Base-by-base conservation (phyloP, 345 rosid genomes). In the Murraya paniculata region DNA sequence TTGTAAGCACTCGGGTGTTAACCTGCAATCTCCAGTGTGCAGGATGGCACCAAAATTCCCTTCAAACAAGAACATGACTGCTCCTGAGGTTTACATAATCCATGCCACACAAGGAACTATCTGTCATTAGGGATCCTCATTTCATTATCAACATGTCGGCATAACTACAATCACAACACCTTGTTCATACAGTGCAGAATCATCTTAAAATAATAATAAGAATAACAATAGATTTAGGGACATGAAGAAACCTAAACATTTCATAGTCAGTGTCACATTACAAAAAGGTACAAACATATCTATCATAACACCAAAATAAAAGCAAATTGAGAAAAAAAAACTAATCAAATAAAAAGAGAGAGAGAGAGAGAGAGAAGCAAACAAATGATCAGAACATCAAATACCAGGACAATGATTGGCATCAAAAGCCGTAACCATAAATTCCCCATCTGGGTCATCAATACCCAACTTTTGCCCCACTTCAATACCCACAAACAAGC, bases 11-110 rank as follows among this genome's bases (percentile, higher is more conserved):
- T 91, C 97, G 0, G 80, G 80, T 33, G 91, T 90, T 80, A 95
- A 91, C 87, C 98, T 90, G 84, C 97, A 91, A 84, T 95, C 98
- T 84, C 98, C 98, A 27, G 97, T 89, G 87, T 93, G 97, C 83
- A 93, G 88, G 78, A 95, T 87, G 72, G 86, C 89, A 78, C 98
- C 98, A 62, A 93, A 95, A 77, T 74, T 78, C 27, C 98, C 98
- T 86, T 93, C 94, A 80, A 95, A 93, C 86, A 95, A 85, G 88
- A 91, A 93, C 98, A 90, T 93, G n/a, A 91, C 94, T 53, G 98
- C 97, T 83, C 98, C 98, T 91, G 92, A 80, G 78, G 82, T 87
- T 85, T 73, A 80, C 24, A 76, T 73, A 5, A 77, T 64, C 74
- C 79, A 83, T 80, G 64, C 78, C 82, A 81, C 75, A 78, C 56